Evolutionary conservation across 2,329 filamentous ascomycete genomes (phyloP), one percentile per base, ranked within the genome.

Genomic region (Fonsecaea erecta): DNA sequence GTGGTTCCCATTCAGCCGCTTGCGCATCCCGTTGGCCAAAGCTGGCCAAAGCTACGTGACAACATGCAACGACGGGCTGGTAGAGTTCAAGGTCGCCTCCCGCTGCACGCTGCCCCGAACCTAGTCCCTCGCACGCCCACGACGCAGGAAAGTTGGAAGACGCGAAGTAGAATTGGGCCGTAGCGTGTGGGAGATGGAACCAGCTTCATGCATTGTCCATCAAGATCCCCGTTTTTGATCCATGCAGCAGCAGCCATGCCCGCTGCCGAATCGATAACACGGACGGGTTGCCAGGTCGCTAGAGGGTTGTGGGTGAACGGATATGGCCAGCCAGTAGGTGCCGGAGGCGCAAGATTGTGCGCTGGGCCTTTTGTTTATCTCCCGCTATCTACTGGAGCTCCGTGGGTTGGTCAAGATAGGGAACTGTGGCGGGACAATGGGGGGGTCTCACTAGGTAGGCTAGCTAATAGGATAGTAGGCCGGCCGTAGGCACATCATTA

Each of bases 121-220:
- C 14, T 55, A 34, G 54, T 59, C 52, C 48, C 53, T 52, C 24
- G 55, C 46, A 43, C 12, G 34, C 46, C 46, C 58, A 32, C 24
- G 24, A 14, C 21, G 18, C 37, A 55, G 21, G 43, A 4, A 46
- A 24, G 18, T 48, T 24, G 43, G 43, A 56, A 37, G 54, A 63
- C 54, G 61, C 61, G 61, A 63, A 34, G 16, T 46, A 52, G 48
- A 21, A 43, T 63, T 59, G 34, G 55, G 61, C 40, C 18, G 52
- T 58, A 56, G 61, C 59, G 59, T 46, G 61, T 30, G 37, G 61
- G 40, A 56, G 57, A 52, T 35, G 43, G 57, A n/a, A 24, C 60
- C 55, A 62, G 35, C 26, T 30, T 40, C 26, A 28, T 48, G 26
- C 35, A 43, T 40, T 56, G 30, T 52, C 51, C 51, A 52, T 52